phyloP scores from a whole-genome alignment of 352 stramenopile genomes.

The Pythium scleroteichum region DNA sequence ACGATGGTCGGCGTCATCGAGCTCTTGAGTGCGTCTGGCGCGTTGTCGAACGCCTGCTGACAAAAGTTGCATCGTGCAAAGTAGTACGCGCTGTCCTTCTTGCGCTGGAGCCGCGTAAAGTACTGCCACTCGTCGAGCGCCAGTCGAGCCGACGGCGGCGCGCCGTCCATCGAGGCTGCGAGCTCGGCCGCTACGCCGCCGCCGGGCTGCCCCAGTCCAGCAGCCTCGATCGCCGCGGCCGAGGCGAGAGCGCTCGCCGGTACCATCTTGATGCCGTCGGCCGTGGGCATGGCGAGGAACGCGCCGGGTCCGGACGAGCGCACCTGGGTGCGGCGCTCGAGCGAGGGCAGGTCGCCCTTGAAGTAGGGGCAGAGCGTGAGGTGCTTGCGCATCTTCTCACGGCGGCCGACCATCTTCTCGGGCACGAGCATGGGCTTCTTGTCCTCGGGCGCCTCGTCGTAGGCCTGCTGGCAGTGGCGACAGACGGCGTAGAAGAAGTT shows the following conservation, averaged over 20 bases:
- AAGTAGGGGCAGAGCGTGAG: constrained; percentile 61
- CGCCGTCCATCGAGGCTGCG: background rate
- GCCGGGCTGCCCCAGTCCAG: constrained; percentile 1
- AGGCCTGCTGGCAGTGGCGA: constrained; percentile 64
- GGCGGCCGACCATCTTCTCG: constrained; percentile 68
- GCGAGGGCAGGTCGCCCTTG: constrained; percentile 56
- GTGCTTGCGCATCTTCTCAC: constrained; percentile 83
- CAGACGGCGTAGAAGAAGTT: constrained; percentile 82
- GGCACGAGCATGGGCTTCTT: constrained; percentile 56
- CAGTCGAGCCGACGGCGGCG: constrained; percentile 33
- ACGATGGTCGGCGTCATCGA: constrained; percentile 60
- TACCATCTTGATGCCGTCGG: constrained; percentile 34
- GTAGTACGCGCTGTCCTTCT: constrained; percentile 74
- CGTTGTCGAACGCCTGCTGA: constrained; percentile 59
- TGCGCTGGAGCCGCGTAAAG: constrained; percentile 75
- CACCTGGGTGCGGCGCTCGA: constrained; percentile 38
- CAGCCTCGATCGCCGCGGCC: constrained; percentile 9
- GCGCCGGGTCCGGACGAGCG: constrained; percentile 20
- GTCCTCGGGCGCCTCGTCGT: constrained; percentile 54
- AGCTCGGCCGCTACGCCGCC: background rate
- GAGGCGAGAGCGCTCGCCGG: constrained; percentile 26
- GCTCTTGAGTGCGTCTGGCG: constrained; percentile 44
- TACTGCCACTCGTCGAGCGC: constrained; percentile 78
- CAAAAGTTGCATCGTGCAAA: constrained; percentile 83
- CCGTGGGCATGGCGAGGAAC: constrained; percentile 28